Evolutionary conservation across 2,329 filamentous ascomycete species (phyloP).

Genomic region (Fusarium sp.): DNA sequence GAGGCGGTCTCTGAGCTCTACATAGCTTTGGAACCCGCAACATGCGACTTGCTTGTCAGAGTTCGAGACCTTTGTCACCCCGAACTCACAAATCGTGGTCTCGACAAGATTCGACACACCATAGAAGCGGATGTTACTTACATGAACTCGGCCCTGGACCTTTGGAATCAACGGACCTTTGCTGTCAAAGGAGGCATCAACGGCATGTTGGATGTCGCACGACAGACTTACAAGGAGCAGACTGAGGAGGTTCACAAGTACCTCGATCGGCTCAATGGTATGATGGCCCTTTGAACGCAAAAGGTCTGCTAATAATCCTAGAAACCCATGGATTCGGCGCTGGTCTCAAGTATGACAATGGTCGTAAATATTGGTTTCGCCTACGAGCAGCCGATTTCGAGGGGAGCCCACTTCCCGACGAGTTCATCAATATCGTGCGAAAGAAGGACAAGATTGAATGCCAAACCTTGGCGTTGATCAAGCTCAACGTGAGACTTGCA

Average conservation of each 20-base stretch:
- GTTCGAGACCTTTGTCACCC: slow-evolving; percentile 78
- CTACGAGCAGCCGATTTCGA: slow-evolving; percentile 73
- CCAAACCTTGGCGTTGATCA: slow-evolving; percentile 85
- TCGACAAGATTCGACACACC: slow-evolving; percentile 72
- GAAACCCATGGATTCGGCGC: slow-evolving; percentile 69
- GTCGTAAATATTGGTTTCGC: slow-evolving; percentile 83
- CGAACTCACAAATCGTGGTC: slow-evolving; percentile 69
- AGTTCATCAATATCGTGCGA: slow-evolving; percentile 81
- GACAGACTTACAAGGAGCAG: slow-evolving; percentile 90
- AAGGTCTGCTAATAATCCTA: slow-evolving; percentile 43
- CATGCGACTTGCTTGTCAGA: slow-evolving; percentile 72
- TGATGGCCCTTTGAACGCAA: slow-evolving; percentile 15
- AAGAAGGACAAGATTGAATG: slow-evolving; percentile 86
- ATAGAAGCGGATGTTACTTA: slow-evolving; percentile 88
- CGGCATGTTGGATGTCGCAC: slow-evolving; percentile 87
- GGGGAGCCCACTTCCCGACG: slow-evolving; percentile 67
- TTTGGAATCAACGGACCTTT: slow-evolving; percentile 90
- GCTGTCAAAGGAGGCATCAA: slow-evolving; percentile 89
- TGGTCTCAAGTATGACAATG: slow-evolving; percentile 80
- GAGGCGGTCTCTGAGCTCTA: slow-evolving; percentile 75
- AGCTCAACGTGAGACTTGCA: slow-evolving; percentile 81
- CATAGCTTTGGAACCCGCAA: slow-evolving; percentile 73
- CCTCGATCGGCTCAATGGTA: slow-evolving; percentile 75
- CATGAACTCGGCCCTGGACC: slow-evolving; percentile 82
- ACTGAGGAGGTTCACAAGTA: slow-evolving; percentile 82